Conservation (phyloP, 257 asterid genomes). For the Salvia splendens region DNA sequence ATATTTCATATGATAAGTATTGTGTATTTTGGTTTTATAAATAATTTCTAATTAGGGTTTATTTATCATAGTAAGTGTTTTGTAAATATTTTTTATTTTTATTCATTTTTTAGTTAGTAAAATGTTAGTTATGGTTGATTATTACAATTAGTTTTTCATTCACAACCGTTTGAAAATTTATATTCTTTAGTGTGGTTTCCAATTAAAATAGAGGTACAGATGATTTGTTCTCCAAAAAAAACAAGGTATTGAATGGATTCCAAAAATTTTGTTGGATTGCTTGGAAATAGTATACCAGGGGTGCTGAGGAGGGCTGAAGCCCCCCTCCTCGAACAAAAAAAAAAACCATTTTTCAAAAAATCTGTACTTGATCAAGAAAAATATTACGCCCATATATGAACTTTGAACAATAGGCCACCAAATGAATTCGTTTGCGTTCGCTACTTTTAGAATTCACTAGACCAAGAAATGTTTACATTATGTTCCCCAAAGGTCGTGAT, state of each 20-base stretch:
- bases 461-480: neutral
- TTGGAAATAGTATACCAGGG: too few relatives aligned
- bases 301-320: too few relatives aligned
- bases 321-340: too few relatives aligned
- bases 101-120: neutral
- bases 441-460: too few relatives aligned
- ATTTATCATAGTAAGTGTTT: neutral
- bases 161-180: neutral
- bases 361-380: neutral
- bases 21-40: neutral
- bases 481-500: neutral
- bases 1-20: neutral
- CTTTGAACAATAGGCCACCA: too few relatives aligned
- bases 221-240: neutral
- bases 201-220: neutral
- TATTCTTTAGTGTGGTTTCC: neutral
- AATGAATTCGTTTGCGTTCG: too few relatives aligned
- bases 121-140: neutral
- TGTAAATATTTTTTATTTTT: neutral
- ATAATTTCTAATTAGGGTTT: neutral
- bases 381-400: too few relatives aligned
- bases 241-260: neutral
- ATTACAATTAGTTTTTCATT: neutral
- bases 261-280: neutral
- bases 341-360: too few relatives aligned